Base-by-base conservation (phyloP, 257 asterid species). In the Cruciata laevipes region DNA sequence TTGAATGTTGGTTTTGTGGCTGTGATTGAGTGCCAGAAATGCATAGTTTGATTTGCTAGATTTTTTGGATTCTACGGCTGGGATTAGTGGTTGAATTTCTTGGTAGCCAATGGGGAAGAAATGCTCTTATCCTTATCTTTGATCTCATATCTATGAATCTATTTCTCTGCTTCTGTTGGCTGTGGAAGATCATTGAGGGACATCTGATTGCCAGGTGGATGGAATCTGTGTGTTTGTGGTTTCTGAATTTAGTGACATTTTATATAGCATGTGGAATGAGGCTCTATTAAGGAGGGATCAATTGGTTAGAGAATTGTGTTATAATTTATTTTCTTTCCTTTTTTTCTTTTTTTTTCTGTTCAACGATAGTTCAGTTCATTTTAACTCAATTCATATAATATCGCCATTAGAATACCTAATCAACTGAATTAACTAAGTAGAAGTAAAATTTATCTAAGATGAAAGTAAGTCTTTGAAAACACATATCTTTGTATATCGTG, bases 121-220 rank as follows among this genome's bases (percentile, higher is more conserved):
- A 14, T 47, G 68, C 52, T 32, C 85, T 89, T 91, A 89, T 91
- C 96, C 87, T 81, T 83, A 84, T 83, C 91, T 75, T 9, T 10
- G 63, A 59, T 76, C 76, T 79, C 88, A 81, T 84, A 85, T 85
- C 93, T 80, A 64, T 53, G 75, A 63, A 79, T 80, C 87, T 84
- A 71, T 69, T 83, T 78, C 92, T 80, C 65, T 66, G 76, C 37
- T 75, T 79, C 78, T 68, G 81, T 83, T 85, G 88, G 96, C 69
- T 49, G 64, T 59, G 65, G 44, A 27, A 83, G 81, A 85, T 82
- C 70, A 69, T 53, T 70, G 0, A 42, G 84, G 79, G 1, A 69
- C 86, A 69, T 17, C 1, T 57, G 2, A 32, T 8, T 69, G 74
- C 65, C 79, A 72, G 1, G 60, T 57, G 66, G 84, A 64, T 57